phyloP scores from a whole-genome alignment of 768 basidiomycete species.

The Calocybe cyanea region DNA sequence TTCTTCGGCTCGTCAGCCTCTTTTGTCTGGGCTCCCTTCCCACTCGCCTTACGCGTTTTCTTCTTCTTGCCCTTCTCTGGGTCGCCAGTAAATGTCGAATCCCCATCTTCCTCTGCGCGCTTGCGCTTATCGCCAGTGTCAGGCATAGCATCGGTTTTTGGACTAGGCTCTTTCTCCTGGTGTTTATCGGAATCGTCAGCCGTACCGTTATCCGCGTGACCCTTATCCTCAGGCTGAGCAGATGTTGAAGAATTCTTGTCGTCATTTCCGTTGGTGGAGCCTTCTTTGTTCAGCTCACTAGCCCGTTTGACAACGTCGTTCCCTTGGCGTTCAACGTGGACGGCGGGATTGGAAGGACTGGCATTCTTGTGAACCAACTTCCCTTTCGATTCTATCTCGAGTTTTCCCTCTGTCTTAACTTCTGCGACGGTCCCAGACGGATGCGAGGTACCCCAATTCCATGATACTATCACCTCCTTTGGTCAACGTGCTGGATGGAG shows the following conservation, averaged over 20 bases:
- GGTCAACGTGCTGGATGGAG: background rate
- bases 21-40: no score
- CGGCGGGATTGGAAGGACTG: conserved; percentile 23
- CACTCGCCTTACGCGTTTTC: no score
- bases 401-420: conserved; percentile 19
- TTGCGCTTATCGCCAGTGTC: no score
- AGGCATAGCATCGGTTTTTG: background rate
- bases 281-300: conserved; percentile 22
- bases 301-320: conserved; percentile 28
- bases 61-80: no score
- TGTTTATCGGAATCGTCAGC: no score
- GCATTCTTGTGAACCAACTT: conserved; percentile 25
- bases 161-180: background rate
- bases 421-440: conserved; percentile 23
- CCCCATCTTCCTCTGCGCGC: no score
- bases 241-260: no score
- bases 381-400: conserved; percentile 24
- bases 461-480: conserved; percentile 14
- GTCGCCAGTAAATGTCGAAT: no score
- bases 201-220: no score
- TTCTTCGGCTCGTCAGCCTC: no score
- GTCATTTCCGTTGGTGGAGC: conserved; percentile 1
- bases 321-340: conserved; percentile 21
- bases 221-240: no score
- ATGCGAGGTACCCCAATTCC: conserved; percentile 23